phyloP scores from a whole-genome alignment of 2,329 filamentous ascomycete species.

The Tolypocladium sp. region DNA sequence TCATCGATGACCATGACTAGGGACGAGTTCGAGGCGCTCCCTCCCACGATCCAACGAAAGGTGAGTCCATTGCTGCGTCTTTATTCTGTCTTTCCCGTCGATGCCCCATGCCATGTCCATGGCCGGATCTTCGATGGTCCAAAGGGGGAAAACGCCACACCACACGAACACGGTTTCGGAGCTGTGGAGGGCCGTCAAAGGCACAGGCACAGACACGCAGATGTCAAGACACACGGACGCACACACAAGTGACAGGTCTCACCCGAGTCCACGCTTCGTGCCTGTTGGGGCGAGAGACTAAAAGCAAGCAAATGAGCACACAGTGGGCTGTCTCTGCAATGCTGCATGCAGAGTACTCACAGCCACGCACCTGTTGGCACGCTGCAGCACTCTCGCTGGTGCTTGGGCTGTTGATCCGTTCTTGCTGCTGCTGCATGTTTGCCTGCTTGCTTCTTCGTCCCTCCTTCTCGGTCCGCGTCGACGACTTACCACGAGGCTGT shows the following conservation, averaged over 20 bases:
- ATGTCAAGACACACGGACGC: not conserved
- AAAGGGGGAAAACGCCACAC: not conserved
- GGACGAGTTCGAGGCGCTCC: slow-evolving; percentile 40
- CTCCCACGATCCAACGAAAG: slow-evolving; percentile 47
- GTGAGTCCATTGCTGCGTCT: slow-evolving; percentile 29
- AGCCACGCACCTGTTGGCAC: not conserved
- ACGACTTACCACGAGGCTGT: not conserved
- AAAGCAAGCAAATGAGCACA: not conserved
- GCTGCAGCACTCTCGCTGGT: not conserved
- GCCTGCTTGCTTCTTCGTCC: not conserved
- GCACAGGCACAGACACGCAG: not conserved
- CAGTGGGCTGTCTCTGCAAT: not conserved
- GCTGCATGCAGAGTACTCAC: not conserved
- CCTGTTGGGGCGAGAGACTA: not conserved
- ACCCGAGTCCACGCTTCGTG: not conserved
- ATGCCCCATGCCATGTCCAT: not conserved
- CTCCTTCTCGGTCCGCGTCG: not conserved
- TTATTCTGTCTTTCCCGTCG: slow-evolving; percentile 4
- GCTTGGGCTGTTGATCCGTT: not conserved
- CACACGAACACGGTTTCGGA: not conserved
- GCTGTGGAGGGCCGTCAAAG: not conserved
- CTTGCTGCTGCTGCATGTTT: too few species aligned
- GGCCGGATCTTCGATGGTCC: not conserved
- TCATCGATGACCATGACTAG: slow-evolving; percentile 22
- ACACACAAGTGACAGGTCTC: not conserved